phyloP scores from a whole-genome alignment of 2,329 filamentous ascomycete species.

The Cytospora piceicola region DNA sequence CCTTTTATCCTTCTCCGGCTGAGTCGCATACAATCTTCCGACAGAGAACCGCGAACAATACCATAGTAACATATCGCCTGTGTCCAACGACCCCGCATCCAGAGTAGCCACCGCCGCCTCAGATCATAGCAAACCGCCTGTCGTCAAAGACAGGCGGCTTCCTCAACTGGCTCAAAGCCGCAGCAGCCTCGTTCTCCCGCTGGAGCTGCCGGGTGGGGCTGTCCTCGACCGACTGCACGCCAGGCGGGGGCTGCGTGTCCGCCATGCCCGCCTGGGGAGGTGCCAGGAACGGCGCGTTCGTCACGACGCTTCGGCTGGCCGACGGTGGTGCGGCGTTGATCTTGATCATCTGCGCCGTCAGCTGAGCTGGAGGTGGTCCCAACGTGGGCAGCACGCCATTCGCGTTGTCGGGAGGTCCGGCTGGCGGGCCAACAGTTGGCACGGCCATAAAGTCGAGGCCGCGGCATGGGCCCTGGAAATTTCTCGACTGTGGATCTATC shows the following conservation, averaged over 20 bases:
- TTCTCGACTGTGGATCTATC: conserved; percentile 11
- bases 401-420: background rate
- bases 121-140: conserved; percentile 17
- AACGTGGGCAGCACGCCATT: background rate
- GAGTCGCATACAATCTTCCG: background rate
- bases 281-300: background rate
- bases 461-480: conserved; percentile 16
- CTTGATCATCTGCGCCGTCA: conserved; percentile 18
- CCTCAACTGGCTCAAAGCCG: conserved; percentile 25
- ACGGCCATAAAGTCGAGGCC: conserved; percentile 23
- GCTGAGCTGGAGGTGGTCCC: conserved; percentile 8
- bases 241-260: background rate
- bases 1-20: background rate
- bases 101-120: background rate
- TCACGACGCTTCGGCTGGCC: background rate
- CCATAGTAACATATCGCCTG: background rate
- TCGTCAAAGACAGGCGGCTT: conserved; percentile 20
- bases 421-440: background rate
- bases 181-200: conserved; percentile 27
- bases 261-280: background rate
- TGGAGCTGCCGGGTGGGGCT: conserved; percentile 27
- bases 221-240: conserved; percentile 8
- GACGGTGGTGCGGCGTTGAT: conserved; percentile 14
- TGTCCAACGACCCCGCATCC: background rate
- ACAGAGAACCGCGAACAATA: background rate